phyloP scores from a whole-genome alignment of 371 early-diverging fungal genomes.

The Capillidium rhysosporum region DNA sequence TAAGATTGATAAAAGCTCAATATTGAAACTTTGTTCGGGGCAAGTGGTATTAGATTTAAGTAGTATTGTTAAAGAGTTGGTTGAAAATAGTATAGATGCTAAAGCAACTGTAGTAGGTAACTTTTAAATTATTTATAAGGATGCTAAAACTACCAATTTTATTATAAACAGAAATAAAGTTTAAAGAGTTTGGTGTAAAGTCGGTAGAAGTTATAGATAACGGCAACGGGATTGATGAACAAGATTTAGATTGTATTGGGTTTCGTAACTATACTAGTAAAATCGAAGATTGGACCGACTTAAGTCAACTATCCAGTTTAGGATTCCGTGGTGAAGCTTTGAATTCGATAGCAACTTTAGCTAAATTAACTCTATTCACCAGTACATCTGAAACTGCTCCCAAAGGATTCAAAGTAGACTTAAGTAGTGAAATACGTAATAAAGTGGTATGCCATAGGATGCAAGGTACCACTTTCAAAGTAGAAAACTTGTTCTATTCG shows the following conservation, averaged over 20 bases:
- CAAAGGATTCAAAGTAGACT: constrained; percentile 46
- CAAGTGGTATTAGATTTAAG: constrained; percentile 82
- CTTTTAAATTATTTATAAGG: background rate
- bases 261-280: constrained; percentile 61
- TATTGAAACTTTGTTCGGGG: constrained; percentile 68
- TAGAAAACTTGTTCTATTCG: constrained; percentile 56
- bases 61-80: constrained; percentile 79
- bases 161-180: constrained; percentile 35
- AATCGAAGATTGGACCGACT: constrained; percentile 39
- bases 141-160: background rate
- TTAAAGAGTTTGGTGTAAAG: constrained; percentile 59
- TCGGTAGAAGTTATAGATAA: constrained; percentile 66
- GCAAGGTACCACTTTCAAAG: constrained; percentile 66
- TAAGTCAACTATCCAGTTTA: constrained; percentile 39
- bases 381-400: constrained; percentile 39
- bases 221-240: constrained; percentile 53
- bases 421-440: constrained; percentile 30
- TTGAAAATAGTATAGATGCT: constrained; percentile 96
- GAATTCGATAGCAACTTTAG: constrained; percentile 50
- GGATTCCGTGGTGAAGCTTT: constrained; percentile 80
- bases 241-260: constrained; percentile 44
- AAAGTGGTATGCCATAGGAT: constrained; percentile 21
- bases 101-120: constrained; percentile 61
- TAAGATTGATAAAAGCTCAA: constrained; percentile 9
- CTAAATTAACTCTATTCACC: constrained; percentile 35